Evolutionary conservation across 345 rosid species (phyloP).

Genomic region (Dimocarpus longan): DNA sequence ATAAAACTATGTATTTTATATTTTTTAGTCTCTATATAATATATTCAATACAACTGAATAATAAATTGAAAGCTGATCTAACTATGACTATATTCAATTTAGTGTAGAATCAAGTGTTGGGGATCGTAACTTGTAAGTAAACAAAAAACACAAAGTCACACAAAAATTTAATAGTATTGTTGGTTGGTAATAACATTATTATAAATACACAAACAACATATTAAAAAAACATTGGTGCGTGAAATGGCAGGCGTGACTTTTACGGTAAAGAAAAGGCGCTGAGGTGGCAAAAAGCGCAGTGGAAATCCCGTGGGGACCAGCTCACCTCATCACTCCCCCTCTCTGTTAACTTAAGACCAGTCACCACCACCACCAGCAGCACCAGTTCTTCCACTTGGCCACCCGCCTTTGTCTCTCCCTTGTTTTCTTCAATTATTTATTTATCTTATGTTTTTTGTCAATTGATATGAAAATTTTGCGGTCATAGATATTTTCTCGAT

Average conservation of each 20-base stretch:
- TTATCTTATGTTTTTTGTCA: no score
- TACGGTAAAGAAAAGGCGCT: slow-evolving; percentile 12
- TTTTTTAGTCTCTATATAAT: no score
- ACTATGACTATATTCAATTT: no score
- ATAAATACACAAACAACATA: neutral
- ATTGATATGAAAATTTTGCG: neutral
- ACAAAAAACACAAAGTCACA: no score
- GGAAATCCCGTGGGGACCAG: slow-evolving; percentile 23
- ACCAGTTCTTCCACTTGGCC: slow-evolving; percentile 14
- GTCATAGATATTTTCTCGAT: slow-evolving; percentile 4
- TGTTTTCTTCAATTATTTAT: neutral
- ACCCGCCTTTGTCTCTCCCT: slow-evolving; percentile 27
- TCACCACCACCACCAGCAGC: slow-evolving; percentile 3
- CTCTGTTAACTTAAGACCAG: slow-evolving; percentile 9
- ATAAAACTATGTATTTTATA: no score
- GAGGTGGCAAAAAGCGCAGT: slow-evolving; percentile 39
- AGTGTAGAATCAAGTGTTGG: no score
- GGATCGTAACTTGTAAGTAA: no score
- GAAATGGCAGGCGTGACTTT: slow-evolving; percentile 17
- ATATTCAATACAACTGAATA: no score
- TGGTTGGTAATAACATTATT: no score
- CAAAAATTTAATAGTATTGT: no score
- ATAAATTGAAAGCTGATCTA: no score
- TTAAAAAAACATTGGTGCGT: neutral
- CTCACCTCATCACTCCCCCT: neutral